Base-by-base conservation (phyloP, 768 basidiomycete genomes). In the Rhizopogon vesiculosus region DNA sequence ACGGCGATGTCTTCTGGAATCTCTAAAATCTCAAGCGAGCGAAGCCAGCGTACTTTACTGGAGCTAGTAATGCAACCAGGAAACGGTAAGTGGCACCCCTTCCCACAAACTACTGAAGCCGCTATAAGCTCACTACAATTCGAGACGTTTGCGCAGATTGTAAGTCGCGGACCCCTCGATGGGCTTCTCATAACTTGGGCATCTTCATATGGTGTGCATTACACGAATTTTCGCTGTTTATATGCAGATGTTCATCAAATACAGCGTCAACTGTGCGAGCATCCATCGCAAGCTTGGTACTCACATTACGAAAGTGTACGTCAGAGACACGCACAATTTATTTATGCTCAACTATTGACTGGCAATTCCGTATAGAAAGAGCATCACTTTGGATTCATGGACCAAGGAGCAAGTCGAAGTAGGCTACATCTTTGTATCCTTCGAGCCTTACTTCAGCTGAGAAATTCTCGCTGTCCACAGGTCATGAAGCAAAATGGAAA, bases 261-360 rank as follows among this genome's bases (percentile, higher is more conserved):
- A 38, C 57, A 94, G 93, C 63, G 78, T 93, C 42, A 83, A 81
- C 61, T 98, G 95, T 67, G 95, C 95, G 15, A 88, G 89, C 56
- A 84, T 96, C 50, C 95, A 98, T 74, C 82, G 95, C 52, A 96
- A 95, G 76, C 86, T 98, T 56, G 95, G 95, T 2, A 95, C 92
- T 5, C 95, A 98, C 68, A 78, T 93, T 61, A 84, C 89, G 0
- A 94, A 97, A 83, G 91, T 98, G 92, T 94, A 77, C 67, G 83
- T 77, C 31, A 49, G 35, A 35, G 22, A 22, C 2, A 16, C 5
- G 9, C 12, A 49, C 9, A 22, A 35, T 9, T 35, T 15, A 25
- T 25, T 25, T 6, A 16, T 15, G 9, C 22, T 38, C 35, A 25
- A 25, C 19, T 51, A 39, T 35, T n/a, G 35, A 31, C 42, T 42